Percentiles rank a stretch among this genome's conserved stretches.
Evolutionary conservation across 768 basidiomycete species (phyloP).

Genomic region (Calocybe indica): DNA sequence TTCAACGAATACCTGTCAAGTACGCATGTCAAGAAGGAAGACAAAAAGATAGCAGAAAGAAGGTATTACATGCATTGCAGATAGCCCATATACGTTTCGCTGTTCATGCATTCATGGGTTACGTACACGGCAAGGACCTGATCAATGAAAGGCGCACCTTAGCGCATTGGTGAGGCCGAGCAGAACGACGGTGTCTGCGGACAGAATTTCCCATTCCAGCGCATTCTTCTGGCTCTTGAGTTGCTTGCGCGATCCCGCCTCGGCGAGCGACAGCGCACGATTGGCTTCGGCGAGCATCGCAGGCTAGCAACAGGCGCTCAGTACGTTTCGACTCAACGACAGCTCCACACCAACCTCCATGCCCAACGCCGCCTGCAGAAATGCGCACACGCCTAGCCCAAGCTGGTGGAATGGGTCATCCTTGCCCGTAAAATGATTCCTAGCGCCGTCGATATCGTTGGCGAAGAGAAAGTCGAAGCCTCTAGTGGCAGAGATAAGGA

Average conservation of each 20-base stretch:
- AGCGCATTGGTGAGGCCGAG: slow-evolving; percentile 67
- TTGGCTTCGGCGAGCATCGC: slow-evolving; percentile 62
- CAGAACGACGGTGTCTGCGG: slow-evolving; percentile 67
- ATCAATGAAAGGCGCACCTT: slow-evolving; percentile 35
- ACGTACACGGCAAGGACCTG: not conserved
- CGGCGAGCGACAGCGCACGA: slow-evolving; percentile 47
- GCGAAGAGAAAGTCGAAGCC: slow-evolving; percentile 69
- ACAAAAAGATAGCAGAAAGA: not conserved
- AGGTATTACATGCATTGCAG: slow-evolving; percentile 63
- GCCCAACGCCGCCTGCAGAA: slow-evolving; percentile 74
- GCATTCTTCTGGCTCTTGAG: slow-evolving; percentile 38
- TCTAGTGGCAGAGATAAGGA: slow-evolving; percentile 30
- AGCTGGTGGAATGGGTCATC: slow-evolving; percentile 69
- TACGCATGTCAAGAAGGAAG: slow-evolving; percentile 1
- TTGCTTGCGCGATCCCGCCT: slow-evolving; percentile 54
- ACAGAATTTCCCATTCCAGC: slow-evolving; percentile 71
- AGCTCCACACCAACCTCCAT: slow-evolving; percentile 52
- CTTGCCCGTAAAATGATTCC: slow-evolving; percentile 38
- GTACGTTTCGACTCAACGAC: not conserved
- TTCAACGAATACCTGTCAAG: slow-evolving; percentile 38
- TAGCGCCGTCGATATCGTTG: slow-evolving; percentile 56
- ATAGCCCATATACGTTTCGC: slow-evolving; percentile 76
- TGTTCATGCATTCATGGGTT: slow-evolving; percentile 16
- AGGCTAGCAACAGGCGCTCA: slow-evolving; percentile 25
- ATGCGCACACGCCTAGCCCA: slow-evolving; percentile 66